phyloP scores from a whole-genome alignment of 208 protist species.

The Blechomonas ayalai region DNA sequence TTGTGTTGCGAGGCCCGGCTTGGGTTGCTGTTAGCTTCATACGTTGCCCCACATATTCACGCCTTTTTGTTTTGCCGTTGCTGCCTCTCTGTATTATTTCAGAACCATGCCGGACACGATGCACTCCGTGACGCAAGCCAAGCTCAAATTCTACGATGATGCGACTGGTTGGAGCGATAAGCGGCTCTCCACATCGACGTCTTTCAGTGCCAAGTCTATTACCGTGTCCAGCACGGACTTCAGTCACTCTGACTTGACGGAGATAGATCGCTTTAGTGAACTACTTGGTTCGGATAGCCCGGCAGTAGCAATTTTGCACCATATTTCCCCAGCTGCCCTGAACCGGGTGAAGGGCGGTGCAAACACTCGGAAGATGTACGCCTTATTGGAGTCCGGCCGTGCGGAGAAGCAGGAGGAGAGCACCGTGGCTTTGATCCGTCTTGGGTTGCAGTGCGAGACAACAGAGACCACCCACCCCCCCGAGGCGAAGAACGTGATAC shows the following conservation, averaged over 20 bases:
- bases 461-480: constrained; percentile 38
- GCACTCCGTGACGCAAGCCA: constrained; percentile 18
- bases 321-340: constrained; percentile 28
- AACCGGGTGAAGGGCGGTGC: constrained; percentile 46
- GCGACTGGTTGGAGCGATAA: constrained; percentile 52
- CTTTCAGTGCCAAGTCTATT: constrained; percentile 24
- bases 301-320: constrained; percentile 64
- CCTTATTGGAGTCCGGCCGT: constrained; percentile 47
- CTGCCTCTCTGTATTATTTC: too few relatives aligned
- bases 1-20: too few relatives aligned
- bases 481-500: constrained; percentile 28
- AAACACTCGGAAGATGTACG: constrained; percentile 54
- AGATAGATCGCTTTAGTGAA: constrained; percentile 56
- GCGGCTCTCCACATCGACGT: constrained; percentile 3
- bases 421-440: constrained; percentile 53
- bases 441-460: constrained; percentile 46
- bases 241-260: constrained; percentile 18
- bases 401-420: constrained; percentile 45
- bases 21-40: too few relatives aligned
- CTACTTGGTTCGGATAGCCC: constrained; percentile 32
- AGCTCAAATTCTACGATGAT: constrained; percentile 73
- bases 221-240: constrained; percentile 64
- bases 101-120: constrained; percentile 5
- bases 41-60: too few relatives aligned
- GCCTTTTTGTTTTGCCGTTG: too few relatives aligned